A percentile compares a stretch with the other conserved stretches of the same genome.
phyloP scores from a whole-genome alignment of 352 stramenopile genomes.

The Saprolegnia parasitica region DNA sequence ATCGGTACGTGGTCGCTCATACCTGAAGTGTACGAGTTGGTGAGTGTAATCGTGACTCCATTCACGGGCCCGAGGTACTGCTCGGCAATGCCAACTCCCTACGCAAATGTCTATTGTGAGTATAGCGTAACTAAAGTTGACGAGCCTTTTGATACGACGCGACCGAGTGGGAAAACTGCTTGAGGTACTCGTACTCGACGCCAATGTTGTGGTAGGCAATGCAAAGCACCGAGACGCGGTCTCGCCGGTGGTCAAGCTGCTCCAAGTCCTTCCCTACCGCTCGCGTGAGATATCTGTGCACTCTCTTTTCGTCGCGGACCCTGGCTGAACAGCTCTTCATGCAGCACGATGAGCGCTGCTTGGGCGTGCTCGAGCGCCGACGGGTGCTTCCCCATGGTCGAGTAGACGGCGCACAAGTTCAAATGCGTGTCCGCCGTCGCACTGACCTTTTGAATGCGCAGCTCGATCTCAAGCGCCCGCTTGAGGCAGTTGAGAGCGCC shows the following conservation, averaged over 20 bases:
- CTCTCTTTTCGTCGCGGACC: not conserved
- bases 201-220: slow-evolving; percentile 95
- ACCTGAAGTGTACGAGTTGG: slow-evolving; percentile 85
- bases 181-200: slow-evolving; percentile 92
- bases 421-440: slow-evolving; percentile 91
- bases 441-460: slow-evolving; percentile 52
- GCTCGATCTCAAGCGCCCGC: slow-evolving; percentile 86
- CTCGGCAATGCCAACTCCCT: slow-evolving; percentile 84
- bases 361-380: slow-evolving; percentile 85
- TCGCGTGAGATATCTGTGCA: not conserved
- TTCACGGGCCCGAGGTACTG: slow-evolving; percentile 85
- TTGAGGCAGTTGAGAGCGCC: slow-evolving; percentile 88
- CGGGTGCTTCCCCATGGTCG: slow-evolving; percentile 80
- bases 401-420: slow-evolving; percentile 91
- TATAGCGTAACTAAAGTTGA: too few species aligned
- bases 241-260: slow-evolving; percentile 27
- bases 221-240: slow-evolving; percentile 88
- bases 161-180: slow-evolving; percentile 78
- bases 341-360: slow-evolving; percentile 80
- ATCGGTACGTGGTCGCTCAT: not conserved
- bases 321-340: slow-evolving; percentile 80
- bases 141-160: slow-evolving; percentile 85
- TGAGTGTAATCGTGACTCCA: slow-evolving; percentile 82
- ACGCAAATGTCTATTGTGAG: too few species aligned
- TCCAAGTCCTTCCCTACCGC: slow-evolving; percentile 26